Evolutionary conservation across 768 basidiomycete genomes (phyloP), one percentile per base, ranked within the genome.

Genomic region (Boletus coccyginus): DNA sequence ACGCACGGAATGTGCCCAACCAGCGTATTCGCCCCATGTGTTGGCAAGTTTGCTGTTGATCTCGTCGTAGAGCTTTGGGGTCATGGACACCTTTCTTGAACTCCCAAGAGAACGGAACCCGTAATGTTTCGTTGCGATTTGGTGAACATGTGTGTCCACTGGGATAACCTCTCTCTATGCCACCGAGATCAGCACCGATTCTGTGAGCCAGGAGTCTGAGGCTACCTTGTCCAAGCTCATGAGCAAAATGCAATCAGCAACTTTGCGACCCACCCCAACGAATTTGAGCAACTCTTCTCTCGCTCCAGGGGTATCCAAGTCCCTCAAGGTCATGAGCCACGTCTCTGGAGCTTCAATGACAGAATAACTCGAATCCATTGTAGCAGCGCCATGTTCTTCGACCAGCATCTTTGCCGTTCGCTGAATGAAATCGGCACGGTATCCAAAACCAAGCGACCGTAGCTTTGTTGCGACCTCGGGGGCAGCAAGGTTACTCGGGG

Each of bases 71-170:
- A 94, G 67, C 59, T 82, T 86, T 0, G 90, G 85, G 0, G 85
- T 87, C 86, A 95, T 89, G 35, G 72, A 74, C 3, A 77, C 66
- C 65, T 88, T 88, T 44, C 74, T 75, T 2, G 63, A 62, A 8
- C 53, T 49, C 32, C 68, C 65, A 0, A 74, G 64, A 7, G 78
- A 75, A 61, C 81, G 83, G 12, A 92, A 64, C 1, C 86, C 87
- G 63, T 93, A 92, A 64, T 90, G 77, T 66, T 89, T 92, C 24
- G 79, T 73, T 10, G 92, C 91, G 51, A 98, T 94, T 66, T 96
- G 93, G 60, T 89, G 78, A 31, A 99, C 90, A 68, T 99, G 97
- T 0, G 95, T 97, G 67, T 99, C 97, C 50, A 99, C 91, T 5
- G 97, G 97, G 10, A 98, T 82, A 16, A 94, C 86, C 60, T 92